A percentile compares a stretch with the other conserved stretches of the same genome.
These are phyloP conservation scores for Rhodotorula sp. DNA, from an alignment of 1,284 basidiomycete genomes.

Conservation along the genomic window DNA sequence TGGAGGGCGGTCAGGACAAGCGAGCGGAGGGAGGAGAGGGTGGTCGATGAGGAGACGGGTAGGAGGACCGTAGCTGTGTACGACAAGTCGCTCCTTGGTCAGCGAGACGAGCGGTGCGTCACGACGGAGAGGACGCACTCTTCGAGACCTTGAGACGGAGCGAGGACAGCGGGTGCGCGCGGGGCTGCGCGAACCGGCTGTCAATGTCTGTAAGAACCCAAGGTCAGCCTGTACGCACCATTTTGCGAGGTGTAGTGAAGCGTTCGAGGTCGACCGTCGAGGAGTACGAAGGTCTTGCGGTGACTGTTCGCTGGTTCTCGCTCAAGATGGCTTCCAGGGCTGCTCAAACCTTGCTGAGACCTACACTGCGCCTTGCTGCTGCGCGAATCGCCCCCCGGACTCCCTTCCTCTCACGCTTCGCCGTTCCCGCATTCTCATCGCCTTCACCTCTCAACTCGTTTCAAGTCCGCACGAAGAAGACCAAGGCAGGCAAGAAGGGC, in stretches of 20 bases:
- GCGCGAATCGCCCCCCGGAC: neutral
- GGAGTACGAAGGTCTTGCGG: neutral
- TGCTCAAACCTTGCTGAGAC: neutral
- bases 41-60: conserved; percentile 17
- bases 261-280: neutral
- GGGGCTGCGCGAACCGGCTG: neutral
- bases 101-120: neutral
- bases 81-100: neutral
- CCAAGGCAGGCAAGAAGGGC: conserved; percentile 24
- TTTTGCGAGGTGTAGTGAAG: neutral
- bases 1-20: conserved; percentile 13
- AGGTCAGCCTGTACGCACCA: neutral
- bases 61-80: conserved; percentile 24
- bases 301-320: neutral
- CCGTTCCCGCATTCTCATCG: neutral
- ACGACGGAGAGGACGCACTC: conserved; percentile 8
- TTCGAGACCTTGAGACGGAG: conserved; percentile 29
- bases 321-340: conserved; percentile 11
- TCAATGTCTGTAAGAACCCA: neutral
- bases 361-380: neutral
- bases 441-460: neutral
- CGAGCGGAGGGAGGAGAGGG: conserved; percentile 15
- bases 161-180: conserved; percentile 16
- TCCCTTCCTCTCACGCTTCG: neutral
- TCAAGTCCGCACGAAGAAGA: conserved; percentile 27